Conservation (phyloP, 176 grass and related monocot genomes). For the Typha latifolia region DNA sequence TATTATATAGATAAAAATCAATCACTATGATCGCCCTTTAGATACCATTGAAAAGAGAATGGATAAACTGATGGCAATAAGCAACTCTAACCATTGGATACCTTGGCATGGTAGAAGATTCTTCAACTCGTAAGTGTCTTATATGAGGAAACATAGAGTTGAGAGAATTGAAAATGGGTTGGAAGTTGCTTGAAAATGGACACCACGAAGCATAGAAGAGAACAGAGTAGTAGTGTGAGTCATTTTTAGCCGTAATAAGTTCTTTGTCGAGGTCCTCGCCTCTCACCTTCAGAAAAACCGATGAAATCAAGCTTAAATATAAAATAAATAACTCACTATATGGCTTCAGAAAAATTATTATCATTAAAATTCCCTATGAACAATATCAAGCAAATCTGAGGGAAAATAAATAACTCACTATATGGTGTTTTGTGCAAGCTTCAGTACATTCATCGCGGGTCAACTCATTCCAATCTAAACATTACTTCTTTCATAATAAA, state of each 20-base stretch:
- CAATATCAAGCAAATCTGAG: too few relatives aligned
- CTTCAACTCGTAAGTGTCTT: constrained; percentile 71
- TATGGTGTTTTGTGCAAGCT: too few relatives aligned
- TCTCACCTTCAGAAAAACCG: constrained; percentile 30
- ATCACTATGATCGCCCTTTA: background rate
- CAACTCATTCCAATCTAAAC: too few relatives aligned
- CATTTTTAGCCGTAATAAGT: constrained; percentile 12
- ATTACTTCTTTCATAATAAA: too few relatives aligned
- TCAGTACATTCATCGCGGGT: too few relatives aligned
- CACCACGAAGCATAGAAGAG: constrained; percentile 92
- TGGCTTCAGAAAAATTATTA: too few relatives aligned
- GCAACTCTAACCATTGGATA: constrained; percentile 12
- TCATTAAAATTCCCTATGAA: too few relatives aligned
- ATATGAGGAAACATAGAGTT: constrained; percentile 79
- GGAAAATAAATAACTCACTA: too few relatives aligned
- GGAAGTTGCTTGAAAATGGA: constrained; percentile 53
- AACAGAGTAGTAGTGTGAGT: constrained; percentile 25
- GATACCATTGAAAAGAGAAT: constrained; percentile 12
- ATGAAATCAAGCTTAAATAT: too few relatives aligned
- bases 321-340: too few relatives aligned
- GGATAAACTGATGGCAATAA: background rate
- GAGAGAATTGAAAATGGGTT: constrained; percentile 55
- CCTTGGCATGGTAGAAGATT: constrained; percentile 57
- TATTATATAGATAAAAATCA: constrained; percentile 8
- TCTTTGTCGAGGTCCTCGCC: constrained; percentile 35